Percentiles rank a stretch among this genome's conserved stretches.
These are phyloP conservation scores for Pythium dissotocum DNA, from an alignment of 352 stramenopile species.

Conservation along the genomic window DNA sequence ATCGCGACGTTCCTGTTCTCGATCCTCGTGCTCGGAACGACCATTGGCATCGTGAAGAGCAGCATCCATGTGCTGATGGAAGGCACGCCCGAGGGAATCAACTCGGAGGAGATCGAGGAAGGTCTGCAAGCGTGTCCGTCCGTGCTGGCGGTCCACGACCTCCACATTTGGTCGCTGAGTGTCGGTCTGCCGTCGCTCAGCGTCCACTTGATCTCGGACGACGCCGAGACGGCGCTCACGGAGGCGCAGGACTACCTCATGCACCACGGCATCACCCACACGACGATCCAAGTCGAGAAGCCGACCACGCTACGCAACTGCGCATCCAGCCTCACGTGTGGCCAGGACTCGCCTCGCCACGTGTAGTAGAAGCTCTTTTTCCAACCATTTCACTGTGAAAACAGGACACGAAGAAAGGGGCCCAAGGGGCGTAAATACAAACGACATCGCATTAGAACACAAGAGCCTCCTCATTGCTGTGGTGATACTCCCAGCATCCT, in stretches of 20 bases:
- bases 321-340: constrained; percentile 62
- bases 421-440: not conserved
- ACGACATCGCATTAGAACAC: not conserved
- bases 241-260: constrained; percentile 76
- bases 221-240: constrained; percentile 65
- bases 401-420: not conserved
- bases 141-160: constrained; percentile 94
- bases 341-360: constrained; percentile 71
- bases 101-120: constrained; percentile 85
- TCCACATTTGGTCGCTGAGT: constrained; percentile 98
- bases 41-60: constrained; percentile 88
- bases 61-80: constrained; percentile 96
- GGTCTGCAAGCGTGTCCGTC: constrained; percentile 73
- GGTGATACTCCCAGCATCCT: not conserved
- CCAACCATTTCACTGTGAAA: not conserved
- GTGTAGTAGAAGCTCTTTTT: constrained; percentile 7
- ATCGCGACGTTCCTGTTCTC: constrained; percentile 98
- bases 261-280: constrained; percentile 83
- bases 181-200: constrained; percentile 89
- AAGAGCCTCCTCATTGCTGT: no score
- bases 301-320: constrained; percentile 66
- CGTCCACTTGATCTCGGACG: constrained; percentile 89
- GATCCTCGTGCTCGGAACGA: constrained; percentile 93
- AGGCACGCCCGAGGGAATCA: constrained; percentile 91
- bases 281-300: constrained; percentile 88